Base-by-base conservation (phyloP, 2,329 filamentous ascomycete genomes). In the Myriosclerotinia duriaeana region DNA sequence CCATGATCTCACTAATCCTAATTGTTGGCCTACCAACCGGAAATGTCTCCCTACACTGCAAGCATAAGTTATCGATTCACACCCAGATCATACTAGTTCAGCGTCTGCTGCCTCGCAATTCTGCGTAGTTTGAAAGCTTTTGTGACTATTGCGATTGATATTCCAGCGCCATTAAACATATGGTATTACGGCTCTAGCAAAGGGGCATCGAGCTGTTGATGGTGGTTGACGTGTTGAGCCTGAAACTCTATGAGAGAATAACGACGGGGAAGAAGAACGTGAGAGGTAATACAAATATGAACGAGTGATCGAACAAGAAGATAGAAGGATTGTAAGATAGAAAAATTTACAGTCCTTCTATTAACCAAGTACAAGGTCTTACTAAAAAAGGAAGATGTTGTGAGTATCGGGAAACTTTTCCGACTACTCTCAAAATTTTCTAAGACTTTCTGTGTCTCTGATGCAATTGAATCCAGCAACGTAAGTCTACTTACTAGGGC, bases 1-100 rank as follows among this genome's bases (percentile, higher is more conserved):
- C 14, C 53, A 66, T 44, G 79, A 82, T 67, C 71, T 72, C 2
- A 72, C 75, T 8, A 82, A 85, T 65, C 15, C 15, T 5, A 44
- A 44, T 15, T 20, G 30, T 34, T 34, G 30, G 30, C 4, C 30
- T 34, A 34, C 30, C 30, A 3, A 34, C 30, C 30, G 30, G 30
- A 5, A 34, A 34, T 34, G 30, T 5, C 30, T 34, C 30, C 1
- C 30, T 34, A 22, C 54, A 17, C 58, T 70, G 42, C 67, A 67
- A 50, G 83, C 83, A 0, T 86, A 86, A 67, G 78, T 85, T 4
- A 81, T 85, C 9, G 84, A 86, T 48, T 82, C 81, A 20, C 75
- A 75, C 66, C 69, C 71, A 6, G 67, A 72, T n/a, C 74, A 77
- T 60, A 72, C 30, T 34, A 34, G 30, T 34, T 34, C 72, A 30